Evolutionary conservation across 1,139 yeast species (phyloP), one percentile per base, ranked within the genome.

Genomic region (Yamadazyma atmosphaerica): DNA sequence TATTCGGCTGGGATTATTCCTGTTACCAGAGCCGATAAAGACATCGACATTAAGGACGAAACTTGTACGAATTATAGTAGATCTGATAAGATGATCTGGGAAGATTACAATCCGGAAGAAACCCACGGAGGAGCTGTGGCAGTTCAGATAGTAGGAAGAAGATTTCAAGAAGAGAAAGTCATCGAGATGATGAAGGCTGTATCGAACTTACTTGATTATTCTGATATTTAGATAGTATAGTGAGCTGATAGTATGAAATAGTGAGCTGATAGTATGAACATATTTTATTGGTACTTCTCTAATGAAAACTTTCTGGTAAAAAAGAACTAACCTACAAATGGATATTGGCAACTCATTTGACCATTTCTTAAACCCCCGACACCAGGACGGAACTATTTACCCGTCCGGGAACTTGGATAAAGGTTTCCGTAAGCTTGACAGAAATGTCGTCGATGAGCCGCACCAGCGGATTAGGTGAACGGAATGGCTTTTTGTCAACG

Each of bases 71-170:
- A 42, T 37, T 51, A 57, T 40, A 49, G 48, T 34, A 38, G 40
- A 1, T 45, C 52, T 5, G 62, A 58, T 39, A 43, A 41, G 21
- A 45, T 46, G 32, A 46, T 55, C 13, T 56, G 58, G 58, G 42
- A 46, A 12, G 62, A 67, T 46, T 83, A 82, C 58, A 67, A 81
- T 45, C 78, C 86, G 2, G 71, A 63, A 37, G 72, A 75, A 45
- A 68, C 73, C 58, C 74, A 79, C 44, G 83, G 83, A 0, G 77
- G 83, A 49, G 87, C 88, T 1, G 83, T 82, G 7, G 77, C 83
- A 15, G 68, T 82, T 17, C 89, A 83, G 60, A 63, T 83, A 4
- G 75, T 81, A 9, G 79, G 83, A 5, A 68, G 68, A 42, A 66
- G 81, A 38, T 69, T 73, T 37, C 76, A 79, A 49, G 90, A 83